Evolutionary conservation across 805 yeast genomes (phyloP).

Genomic region (Metschnikowia proteae): DNA sequence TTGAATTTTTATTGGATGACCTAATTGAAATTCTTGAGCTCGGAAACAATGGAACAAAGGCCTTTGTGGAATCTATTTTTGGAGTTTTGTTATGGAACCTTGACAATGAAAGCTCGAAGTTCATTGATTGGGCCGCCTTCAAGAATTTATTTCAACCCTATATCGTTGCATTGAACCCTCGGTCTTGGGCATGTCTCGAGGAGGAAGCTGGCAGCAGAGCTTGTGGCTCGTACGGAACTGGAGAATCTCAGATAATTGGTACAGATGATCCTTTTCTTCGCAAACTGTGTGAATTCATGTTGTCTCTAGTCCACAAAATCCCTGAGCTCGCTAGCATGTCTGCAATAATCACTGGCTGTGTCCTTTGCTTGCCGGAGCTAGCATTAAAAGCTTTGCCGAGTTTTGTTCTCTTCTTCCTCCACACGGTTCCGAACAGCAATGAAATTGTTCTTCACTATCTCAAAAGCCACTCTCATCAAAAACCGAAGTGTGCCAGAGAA

Average conservation of each 20-base stretch:
- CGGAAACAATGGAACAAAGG: slow-evolving; percentile 5
- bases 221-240: no score
- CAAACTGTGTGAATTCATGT: slow-evolving; percentile 30
- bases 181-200: slow-evolving; percentile 31
- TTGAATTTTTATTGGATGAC: slow-evolving; percentile 7
- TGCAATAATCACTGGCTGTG: slow-evolving; percentile 32
- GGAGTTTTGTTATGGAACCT: slow-evolving; percentile 34
- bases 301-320: slow-evolving; percentile 33
- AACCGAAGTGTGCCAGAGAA: slow-evolving; percentile 1
- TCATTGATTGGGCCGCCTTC: slow-evolving; percentile 21
- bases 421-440: background rate
- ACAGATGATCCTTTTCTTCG: slow-evolving; percentile 15
- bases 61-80: slow-evolving; percentile 34
- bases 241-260: slow-evolving; percentile 2
- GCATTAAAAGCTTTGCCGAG: slow-evolving; percentile 25
- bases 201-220: slow-evolving; percentile 5
- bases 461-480: background rate
- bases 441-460: background rate
- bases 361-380: slow-evolving; percentile 20
- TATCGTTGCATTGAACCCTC: slow-evolving; percentile 32
- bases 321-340: slow-evolving; percentile 25
- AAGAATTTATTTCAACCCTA: slow-evolving; percentile 15
- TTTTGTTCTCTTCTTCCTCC: slow-evolving; percentile 24
- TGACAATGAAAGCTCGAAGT: slow-evolving; percentile 13
- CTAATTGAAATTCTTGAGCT: slow-evolving; percentile 19